Evolutionary conservation across 495 filamentous ascomycete species (phyloP), one percentile per base, ranked within the genome.

Genomic region (Aspergillus ellipticus): DNA sequence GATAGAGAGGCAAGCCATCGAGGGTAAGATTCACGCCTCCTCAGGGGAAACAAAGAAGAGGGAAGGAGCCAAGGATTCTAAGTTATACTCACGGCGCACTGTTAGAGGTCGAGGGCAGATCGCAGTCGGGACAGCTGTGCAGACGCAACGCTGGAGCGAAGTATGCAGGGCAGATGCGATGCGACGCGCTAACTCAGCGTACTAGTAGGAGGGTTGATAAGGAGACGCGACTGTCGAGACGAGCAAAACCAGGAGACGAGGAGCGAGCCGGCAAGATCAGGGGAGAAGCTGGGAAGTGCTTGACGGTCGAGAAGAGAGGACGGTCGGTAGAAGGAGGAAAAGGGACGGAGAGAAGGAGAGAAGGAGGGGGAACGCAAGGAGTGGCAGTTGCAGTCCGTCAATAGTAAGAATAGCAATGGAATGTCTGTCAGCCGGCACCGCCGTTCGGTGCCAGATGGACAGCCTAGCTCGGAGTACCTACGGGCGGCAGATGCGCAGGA

Each of bases 131-230:
- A 39, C 35, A 39, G 35, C 35, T 39, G 42, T 63, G 56, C 51
- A 55, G 56, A 63, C 45, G 56, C 56, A 54, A 42, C 42, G 51
- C 35, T 29, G 37, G 55, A 49, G 49, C 48, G 42, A n/a, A 52
- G 41, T 54, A 53, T 42, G 59, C 53, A 62, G 56, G 50, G 49
- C 35, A 49, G 24, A 58, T 57, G 59, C 61, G 65, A 68, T 68
- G 63, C 62, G 62, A 65, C 65, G 63, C 65, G 65, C 65, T 62
- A 65, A 49, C 33, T 31, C 29, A 43, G 49, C 28, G 45, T 24
- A 24, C 22, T 48, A 48, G 51, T 13, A 39, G 47, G 58, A 51
- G 31, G 50, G 51, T 49, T 61, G 55, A 47, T 47, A 47, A 48
- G 54, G 57, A 42, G 51, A 64, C 57, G 64, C 57, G 59, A 60